Evolutionary conservation across 176 grass and related monocot genomes (phyloP).

Genomic region (Tuctoria greenei): DNA sequence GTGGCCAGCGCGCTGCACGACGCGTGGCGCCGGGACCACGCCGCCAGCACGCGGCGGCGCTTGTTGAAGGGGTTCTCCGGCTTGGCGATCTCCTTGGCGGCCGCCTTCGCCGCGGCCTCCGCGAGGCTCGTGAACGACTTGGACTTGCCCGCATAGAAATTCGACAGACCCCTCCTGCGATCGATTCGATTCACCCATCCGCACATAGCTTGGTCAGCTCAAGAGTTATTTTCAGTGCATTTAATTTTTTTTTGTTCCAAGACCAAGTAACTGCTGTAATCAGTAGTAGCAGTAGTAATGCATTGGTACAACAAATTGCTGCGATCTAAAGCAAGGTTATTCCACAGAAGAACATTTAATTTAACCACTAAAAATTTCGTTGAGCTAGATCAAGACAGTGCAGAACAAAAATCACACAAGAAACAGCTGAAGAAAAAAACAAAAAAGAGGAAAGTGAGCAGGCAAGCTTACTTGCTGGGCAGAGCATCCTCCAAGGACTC

Average conservation of each 20-base stretch:
- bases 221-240: too few relatives aligned
- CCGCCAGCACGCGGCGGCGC: slow-evolving; percentile 52
- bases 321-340: slow-evolving; percentile 14
- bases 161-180: slow-evolving; percentile 65
- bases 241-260: too few relatives aligned
- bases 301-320: too few relatives aligned
- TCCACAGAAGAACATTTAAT: background rate
- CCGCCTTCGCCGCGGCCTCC: slow-evolving; percentile 50
- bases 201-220: slow-evolving; percentile 9
- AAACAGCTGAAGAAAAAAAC: background rate
- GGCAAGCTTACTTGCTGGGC: slow-evolving; percentile 53
- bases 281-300: background rate
- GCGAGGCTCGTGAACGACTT: slow-evolving; percentile 76
- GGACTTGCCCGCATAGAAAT: slow-evolving; percentile 83
- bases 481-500: slow-evolving; percentile 63
- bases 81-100: slow-evolving; percentile 65
- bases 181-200: background rate
- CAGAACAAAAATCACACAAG: background rate
- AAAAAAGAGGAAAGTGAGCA: background rate
- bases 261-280: too few relatives aligned
- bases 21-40: slow-evolving; percentile 50
- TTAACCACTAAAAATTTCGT: background rate
- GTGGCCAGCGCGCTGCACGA: slow-evolving; percentile 68
- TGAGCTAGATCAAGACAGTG: background rate
- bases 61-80: slow-evolving; percentile 96